These are phyloP conservation scores for Malassezia globosa DNA, from an alignment of 1,284 basidiomycete species.

Conservation along the genomic window DNA sequence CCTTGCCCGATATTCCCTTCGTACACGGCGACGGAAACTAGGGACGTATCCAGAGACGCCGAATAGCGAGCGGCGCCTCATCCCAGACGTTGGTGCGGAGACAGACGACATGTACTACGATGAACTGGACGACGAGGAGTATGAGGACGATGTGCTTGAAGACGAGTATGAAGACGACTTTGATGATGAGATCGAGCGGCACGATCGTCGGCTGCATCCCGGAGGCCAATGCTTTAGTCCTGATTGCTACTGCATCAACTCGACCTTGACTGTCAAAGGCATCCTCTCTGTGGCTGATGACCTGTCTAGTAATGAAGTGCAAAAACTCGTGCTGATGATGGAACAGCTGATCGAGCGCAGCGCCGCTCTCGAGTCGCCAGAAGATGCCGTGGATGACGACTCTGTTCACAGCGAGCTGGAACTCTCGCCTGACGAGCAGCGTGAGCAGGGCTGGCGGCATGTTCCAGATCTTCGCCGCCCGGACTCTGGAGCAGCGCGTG, in stretches of 20 bases:
- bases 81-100: constrained; percentile 5
- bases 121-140: constrained; percentile 50
- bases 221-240: constrained; percentile 11
- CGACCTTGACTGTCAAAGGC: constrained; percentile 49
- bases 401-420: constrained; percentile 23
- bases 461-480: constrained; percentile 99
- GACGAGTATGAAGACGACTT: constrained; percentile 52
- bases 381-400: constrained; percentile 49
- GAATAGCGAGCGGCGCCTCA: background rate
- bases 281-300: constrained; percentile 99
- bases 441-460: constrained; percentile 96
- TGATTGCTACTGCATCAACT: constrained; percentile 20
- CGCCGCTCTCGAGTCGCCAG: constrained; percentile 25
- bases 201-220: constrained; percentile 16
- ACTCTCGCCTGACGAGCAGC: constrained; percentile 57
- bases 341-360: constrained; percentile 90
- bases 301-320: constrained; percentile 91
- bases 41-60: background rate
- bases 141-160: constrained; percentile 37
- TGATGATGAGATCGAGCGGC: constrained; percentile 52
- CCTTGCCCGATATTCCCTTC: constrained; percentile 14
- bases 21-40: constrained; percentile 2
- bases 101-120: constrained; percentile 37
- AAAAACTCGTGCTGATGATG: constrained; percentile 99
- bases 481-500: constrained; percentile 97